phyloP scores from a whole-genome alignment of 352 stramenopile genomes.

The Phytophthora hibernalis region DNA sequence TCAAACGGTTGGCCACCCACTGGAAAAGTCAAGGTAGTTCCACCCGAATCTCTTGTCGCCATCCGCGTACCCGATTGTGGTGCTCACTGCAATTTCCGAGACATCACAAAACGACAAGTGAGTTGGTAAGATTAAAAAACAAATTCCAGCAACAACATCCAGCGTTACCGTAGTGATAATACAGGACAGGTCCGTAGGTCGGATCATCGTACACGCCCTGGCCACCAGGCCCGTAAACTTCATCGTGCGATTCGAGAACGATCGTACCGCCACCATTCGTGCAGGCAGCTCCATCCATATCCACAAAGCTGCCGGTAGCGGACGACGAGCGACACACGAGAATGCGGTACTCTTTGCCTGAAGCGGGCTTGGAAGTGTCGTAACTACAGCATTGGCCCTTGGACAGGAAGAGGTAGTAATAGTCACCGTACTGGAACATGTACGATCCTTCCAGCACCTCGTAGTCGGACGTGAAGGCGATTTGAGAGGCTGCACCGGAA shows the following conservation, averaged over 20 bases:
- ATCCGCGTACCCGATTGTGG: constrained; percentile 45
- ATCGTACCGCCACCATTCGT: constrained; percentile 42
- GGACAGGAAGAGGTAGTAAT: constrained; percentile 58
- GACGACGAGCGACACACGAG: constrained; percentile 45
- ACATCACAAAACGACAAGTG: neutral
- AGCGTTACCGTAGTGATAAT: constrained; percentile 56
- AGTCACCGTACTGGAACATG: constrained; percentile 48
- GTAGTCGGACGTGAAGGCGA: constrained; percentile 36
- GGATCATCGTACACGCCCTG: constrained; percentile 55
- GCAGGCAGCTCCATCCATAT: constrained; percentile 41
- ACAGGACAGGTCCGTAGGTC: constrained; percentile 47
- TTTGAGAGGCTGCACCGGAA: constrained; percentile 23
- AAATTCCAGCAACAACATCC: neutral
- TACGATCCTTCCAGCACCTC: constrained; percentile 45
- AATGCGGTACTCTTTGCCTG: constrained; percentile 56
- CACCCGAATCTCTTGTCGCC: constrained; percentile 52
- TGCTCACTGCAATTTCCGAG: constrained; percentile 38
- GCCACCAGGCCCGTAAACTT: constrained; percentile 50
- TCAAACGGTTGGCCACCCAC: constrained; percentile 46
- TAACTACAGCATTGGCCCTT: constrained; percentile 49
- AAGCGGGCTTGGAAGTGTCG: constrained; percentile 29
- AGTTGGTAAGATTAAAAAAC: neutral
- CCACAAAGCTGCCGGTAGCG: constrained; percentile 37
- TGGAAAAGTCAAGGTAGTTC: constrained; percentile 55
- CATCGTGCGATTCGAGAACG: constrained; percentile 47